Conservation (phyloP, 192 early-diverging fungal genomes). For the Mortierella alpina region DNA sequence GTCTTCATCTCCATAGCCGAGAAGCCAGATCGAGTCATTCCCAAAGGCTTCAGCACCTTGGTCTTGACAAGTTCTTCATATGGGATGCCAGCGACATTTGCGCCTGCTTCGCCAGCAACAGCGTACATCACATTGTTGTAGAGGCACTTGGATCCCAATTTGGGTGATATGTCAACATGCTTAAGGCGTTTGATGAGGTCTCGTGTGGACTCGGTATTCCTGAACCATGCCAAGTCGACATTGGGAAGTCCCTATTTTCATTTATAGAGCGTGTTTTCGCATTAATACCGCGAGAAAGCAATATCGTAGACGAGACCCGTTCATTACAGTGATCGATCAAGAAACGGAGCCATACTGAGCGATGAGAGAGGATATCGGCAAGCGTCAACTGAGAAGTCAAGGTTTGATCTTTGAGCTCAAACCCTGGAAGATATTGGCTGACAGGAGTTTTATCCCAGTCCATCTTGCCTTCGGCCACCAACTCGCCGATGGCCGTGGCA, state of each 20-base stretch:
- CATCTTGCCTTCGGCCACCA: constrained; percentile 22
- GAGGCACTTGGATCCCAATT: background rate
- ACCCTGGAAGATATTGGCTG: constrained; percentile 13
- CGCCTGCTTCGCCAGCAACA: constrained; percentile 9
- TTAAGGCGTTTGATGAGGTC: constrained; percentile 9
- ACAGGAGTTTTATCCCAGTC: constrained; percentile 23
- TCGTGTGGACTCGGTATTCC: background rate
- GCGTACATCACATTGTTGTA: constrained; percentile 10
- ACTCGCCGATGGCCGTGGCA: constrained; percentile 8
- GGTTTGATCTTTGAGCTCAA: constrained; percentile 13
- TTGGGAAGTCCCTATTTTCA: background rate
- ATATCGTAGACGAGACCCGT: background rate
- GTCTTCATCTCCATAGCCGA: background rate
- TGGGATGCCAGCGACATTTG: constrained; percentile 1
- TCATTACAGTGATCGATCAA: background rate
- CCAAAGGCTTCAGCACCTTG: background rate
- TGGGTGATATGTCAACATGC: background rate
- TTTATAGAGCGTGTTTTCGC: background rate
- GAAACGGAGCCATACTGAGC: background rate
- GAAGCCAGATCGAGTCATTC: background rate
- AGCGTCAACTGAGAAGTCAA: constrained; percentile 11
- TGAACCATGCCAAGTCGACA: constrained; percentile 3
- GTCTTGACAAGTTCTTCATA: background rate
- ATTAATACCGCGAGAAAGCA: background rate
- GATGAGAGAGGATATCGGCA: constrained; percentile 16